These are phyloP conservation scores for Cryptococcus jaspeensis DNA, from an alignment of 1,284 basidiomycete genomes.

Conservation along the genomic window DNA sequence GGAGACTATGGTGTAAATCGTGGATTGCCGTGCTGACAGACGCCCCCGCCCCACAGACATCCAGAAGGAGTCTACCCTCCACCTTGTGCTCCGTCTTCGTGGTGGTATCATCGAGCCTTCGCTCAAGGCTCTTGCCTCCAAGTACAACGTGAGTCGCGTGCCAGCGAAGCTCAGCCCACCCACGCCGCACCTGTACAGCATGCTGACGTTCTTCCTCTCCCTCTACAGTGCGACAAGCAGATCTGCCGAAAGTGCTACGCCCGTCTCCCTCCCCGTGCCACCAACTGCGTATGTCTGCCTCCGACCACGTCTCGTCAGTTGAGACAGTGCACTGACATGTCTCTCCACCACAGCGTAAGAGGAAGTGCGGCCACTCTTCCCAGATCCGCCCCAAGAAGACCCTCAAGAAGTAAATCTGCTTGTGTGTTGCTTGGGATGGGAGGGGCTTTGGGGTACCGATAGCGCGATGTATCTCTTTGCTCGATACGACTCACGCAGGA, in stretches of 20 bases:
- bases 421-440: constrained; percentile 3
- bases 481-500: not conserved
- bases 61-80: constrained; percentile 98
- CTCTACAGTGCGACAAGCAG: constrained; percentile 75
- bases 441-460: constrained; percentile 4
- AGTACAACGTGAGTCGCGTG: constrained; percentile 68
- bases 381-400: constrained; percentile 90
- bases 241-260: constrained; percentile 99
- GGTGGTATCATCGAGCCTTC: constrained; percentile 99
- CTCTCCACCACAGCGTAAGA: constrained; percentile 43
- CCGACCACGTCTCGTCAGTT: no score
- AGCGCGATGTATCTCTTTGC: constrained; percentile 18
- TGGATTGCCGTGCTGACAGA: not conserved
- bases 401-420: constrained; percentile 68
- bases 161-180: not conserved
- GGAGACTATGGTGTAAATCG: not conserved
- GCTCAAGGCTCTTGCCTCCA: constrained; percentile 90
- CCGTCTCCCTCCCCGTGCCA: constrained; percentile 96
- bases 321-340: not conserved
- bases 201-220: not conserved
- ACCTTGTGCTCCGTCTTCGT: constrained; percentile 95
- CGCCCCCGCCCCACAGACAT: constrained; percentile 59
- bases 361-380: constrained; percentile 81
- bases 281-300: constrained; percentile 89
- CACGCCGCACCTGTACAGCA: not conserved